These are phyloP conservation scores for Ganoderma sp. DNA, from an alignment of 1,284 basidiomycete genomes.

Conservation along the genomic window DNA sequence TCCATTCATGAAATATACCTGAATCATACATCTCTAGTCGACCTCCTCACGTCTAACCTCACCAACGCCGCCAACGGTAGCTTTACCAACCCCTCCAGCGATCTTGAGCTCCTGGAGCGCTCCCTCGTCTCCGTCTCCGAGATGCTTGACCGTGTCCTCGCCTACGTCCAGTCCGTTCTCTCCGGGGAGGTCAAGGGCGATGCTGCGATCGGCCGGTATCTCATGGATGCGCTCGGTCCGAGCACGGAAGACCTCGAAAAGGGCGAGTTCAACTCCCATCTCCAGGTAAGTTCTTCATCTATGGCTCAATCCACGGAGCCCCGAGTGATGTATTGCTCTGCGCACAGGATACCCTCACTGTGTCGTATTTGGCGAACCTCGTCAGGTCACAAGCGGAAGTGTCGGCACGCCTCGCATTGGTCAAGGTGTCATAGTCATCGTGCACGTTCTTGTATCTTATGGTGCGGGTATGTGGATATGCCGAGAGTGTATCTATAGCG, in stretches of 20 bases:
- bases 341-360: conserved; percentile 86
- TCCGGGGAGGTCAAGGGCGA: conserved; percentile 84
- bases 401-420: conserved; percentile 86
- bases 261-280: conserved; percentile 75
- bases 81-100: conserved; percentile 57
- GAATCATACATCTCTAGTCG: conserved; percentile 55
- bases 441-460: conserved; percentile 24
- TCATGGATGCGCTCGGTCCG: conserved; percentile 88
- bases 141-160: conserved; percentile 86
- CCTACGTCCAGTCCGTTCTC: conserved; percentile 87
- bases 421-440: conserved; percentile 43
- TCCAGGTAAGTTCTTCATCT: conserved; percentile 56
- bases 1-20: background rate
- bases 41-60: conserved; percentile 64
- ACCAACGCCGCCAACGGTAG: conserved; percentile 53
- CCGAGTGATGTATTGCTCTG: background rate
- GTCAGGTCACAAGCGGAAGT: conserved; percentile 95
- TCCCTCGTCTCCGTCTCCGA: conserved; percentile 73
- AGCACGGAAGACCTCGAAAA: conserved; percentile 71
- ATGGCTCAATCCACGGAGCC: background rate
- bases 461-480: conserved; percentile 18
- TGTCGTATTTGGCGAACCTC: conserved; percentile 94
- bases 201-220: conserved; percentile 87
- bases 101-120: conserved; percentile 73
- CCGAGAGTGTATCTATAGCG: conserved; percentile 28